Conservation (phyloP, 1,284 basidiomycete genomes). For the Coniferiporia weirii region DNA sequence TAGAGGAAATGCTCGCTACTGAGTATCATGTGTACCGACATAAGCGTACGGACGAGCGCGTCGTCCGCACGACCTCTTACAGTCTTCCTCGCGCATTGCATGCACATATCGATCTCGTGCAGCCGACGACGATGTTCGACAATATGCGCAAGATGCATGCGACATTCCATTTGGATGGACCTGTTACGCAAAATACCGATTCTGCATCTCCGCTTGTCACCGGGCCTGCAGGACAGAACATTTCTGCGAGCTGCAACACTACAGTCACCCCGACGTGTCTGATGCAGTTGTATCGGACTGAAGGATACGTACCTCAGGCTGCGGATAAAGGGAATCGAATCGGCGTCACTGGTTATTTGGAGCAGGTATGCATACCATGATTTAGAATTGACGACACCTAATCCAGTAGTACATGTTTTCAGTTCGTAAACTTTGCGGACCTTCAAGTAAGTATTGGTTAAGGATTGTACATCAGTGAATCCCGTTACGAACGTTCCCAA, state of each 20-base stretch:
- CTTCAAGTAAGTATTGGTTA: conserved; percentile 18
- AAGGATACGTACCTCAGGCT: conserved; percentile 17
- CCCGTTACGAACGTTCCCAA: neutral
- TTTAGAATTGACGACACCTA: neutral
- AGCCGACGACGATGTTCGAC: conserved; percentile 24
- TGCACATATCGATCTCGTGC: conserved; percentile 22
- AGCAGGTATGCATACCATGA: conserved; percentile 21
- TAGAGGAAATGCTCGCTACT: conserved; percentile 24
- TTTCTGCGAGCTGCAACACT: conserved; percentile 21
- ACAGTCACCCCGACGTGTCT: conserved; percentile 23
- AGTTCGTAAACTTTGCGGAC: conserved; percentile 26
- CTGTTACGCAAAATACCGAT: neutral
- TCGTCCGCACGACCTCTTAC: conserved; percentile 21
- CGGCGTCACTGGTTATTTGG: conserved; percentile 22
- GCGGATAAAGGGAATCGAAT: conserved; percentile 20
- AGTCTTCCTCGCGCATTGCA: conserved; percentile 21
- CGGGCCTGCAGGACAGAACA: conserved; percentile 16
- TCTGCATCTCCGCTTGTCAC: conserved; percentile 24
- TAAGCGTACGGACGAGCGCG: conserved; percentile 13
- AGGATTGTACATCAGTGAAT: neutral
- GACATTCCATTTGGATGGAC: conserved; percentile 15
- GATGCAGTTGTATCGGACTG: conserved; percentile 19
- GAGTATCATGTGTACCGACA: conserved; percentile 23
- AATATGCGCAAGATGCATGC: conserved; percentile 19
- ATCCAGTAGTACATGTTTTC: neutral